phyloP scores from a whole-genome alignment of 2,329 filamentous ascomycete genomes.

The Ophidiomyces ophidiicola region DNA sequence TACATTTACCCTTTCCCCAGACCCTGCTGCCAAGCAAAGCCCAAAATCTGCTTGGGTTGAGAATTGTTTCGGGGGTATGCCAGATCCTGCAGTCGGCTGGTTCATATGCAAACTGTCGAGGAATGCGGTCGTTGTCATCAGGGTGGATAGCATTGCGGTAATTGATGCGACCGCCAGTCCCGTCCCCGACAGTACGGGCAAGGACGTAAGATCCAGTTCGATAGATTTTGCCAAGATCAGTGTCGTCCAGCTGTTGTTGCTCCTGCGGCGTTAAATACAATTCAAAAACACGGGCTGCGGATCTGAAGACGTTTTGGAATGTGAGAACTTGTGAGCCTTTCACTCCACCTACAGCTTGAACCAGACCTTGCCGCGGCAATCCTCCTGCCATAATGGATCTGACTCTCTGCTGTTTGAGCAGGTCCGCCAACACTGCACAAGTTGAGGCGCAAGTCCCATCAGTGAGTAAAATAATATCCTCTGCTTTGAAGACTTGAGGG shows the following conservation, averaged over 20 bases:
- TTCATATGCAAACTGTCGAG: constrained; percentile 50
- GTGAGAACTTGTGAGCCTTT: constrained; percentile 38
- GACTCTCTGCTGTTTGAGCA: constrained; percentile 44
- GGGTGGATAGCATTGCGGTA: constrained; percentile 36
- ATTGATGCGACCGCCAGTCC: constrained; percentile 31
- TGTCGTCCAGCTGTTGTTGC: constrained; percentile 10
- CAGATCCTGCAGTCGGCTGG: constrained; percentile 50
- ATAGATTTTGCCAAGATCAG: constrained; percentile 14
- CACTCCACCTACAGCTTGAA: constrained; percentile 54
- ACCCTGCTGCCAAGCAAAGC: constrained; percentile 30
- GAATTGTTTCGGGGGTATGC: constrained; percentile 44
- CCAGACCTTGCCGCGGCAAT: constrained; percentile 41
- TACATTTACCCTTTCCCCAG: constrained; percentile 32
- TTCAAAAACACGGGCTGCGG: constrained; percentile 5
- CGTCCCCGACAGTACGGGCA: constrained; percentile 10
- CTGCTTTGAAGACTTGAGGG: constrained; percentile 21
- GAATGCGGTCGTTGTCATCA: constrained; percentile 32
- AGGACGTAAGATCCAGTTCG: constrained; percentile 13
- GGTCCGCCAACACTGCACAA: constrained; percentile 46
- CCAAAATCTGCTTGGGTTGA: constrained; percentile 44
- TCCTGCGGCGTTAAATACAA: constrained; percentile 10
- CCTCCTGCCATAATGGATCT: constrained; percentile 50
- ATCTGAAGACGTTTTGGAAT: constrained; percentile 20
- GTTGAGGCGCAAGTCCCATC: constrained; percentile 50
- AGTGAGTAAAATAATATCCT: constrained; percentile 34